Evolutionary conservation across 148 eudicot species (phyloP).

Genomic region (Rhododendron ferrugineum): DNA sequence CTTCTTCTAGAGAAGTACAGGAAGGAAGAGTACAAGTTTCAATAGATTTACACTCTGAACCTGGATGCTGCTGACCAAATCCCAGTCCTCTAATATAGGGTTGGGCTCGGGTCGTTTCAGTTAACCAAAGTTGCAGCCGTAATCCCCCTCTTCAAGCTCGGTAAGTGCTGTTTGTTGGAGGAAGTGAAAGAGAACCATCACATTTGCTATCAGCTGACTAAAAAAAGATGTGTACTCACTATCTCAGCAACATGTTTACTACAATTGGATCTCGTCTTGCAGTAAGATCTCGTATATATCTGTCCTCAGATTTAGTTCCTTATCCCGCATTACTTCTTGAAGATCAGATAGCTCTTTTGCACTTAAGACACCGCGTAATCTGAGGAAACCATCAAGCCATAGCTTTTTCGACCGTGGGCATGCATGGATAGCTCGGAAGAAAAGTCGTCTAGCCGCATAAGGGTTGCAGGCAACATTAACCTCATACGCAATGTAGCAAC

Average conservation of each 20-base stretch:
- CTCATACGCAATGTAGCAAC: constrained; percentile 80
- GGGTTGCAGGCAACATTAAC: constrained; percentile 42
- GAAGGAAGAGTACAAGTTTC: not conserved
- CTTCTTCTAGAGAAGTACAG: not conserved
- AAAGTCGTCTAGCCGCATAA: constrained; percentile 68
- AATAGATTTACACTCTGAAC: not conserved
- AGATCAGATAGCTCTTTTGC: constrained; percentile 86
- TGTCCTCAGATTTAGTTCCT: constrained; percentile 83
- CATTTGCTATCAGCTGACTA: not conserved
- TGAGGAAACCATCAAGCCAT: constrained; percentile 89
- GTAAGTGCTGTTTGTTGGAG: not conserved
- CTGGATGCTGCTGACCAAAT: not conserved
- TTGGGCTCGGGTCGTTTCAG: not conserved
- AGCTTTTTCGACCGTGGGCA: constrained; percentile 94
- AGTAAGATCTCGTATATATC: constrained; percentile 87
- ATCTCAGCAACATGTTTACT: not conserved
- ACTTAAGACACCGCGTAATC: constrained; percentile 44
- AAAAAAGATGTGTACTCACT: not conserved
- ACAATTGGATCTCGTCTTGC: constrained; percentile 51
- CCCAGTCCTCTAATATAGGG: not conserved
- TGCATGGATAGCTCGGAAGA: constrained; percentile 92
- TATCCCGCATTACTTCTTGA: constrained; percentile 92
- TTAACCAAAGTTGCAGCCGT: not conserved
- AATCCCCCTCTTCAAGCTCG: not conserved
- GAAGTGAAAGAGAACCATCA: not conserved